These are phyloP conservation scores for Tulasnella sp. DNA, from an alignment of 768 basidiomycete genomes.

Conservation along the genomic window DNA sequence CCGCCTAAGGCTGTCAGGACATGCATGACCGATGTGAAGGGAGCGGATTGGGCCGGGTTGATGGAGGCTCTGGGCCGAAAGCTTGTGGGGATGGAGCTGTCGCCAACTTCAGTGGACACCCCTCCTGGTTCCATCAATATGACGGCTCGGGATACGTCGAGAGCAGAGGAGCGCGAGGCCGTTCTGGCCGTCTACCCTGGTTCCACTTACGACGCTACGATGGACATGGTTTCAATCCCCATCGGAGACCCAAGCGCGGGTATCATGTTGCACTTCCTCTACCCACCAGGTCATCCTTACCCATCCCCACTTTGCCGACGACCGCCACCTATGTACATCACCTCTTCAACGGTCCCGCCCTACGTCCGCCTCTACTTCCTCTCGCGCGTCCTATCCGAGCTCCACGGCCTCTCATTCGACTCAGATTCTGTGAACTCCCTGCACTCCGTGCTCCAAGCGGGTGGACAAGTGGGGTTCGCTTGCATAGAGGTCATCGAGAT, in stretches of 20 bases:
- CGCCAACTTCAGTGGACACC: neutral
- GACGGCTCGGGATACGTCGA: conserved; percentile 21
- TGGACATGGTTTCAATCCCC: conserved; percentile 26
- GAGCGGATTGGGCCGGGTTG: conserved; percentile 44
- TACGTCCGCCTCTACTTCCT: conserved; percentile 81
- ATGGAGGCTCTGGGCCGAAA: conserved; percentile 42
- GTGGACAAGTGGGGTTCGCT: conserved; percentile 63
- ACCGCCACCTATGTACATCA: conserved; percentile 63
- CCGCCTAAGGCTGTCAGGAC: conserved; percentile 58
- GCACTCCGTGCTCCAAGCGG: conserved; percentile 38
- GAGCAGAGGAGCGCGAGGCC: conserved; percentile 29
- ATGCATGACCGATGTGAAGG: conserved; percentile 29
- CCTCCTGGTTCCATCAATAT: conserved; percentile 19
- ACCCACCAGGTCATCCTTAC: conserved; percentile 36
- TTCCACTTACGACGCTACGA: neutral
- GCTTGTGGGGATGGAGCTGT: conserved; percentile 38
- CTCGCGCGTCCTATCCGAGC: conserved; percentile 45
- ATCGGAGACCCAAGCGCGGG: conserved; percentile 43
- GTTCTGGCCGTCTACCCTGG: conserved; percentile 20
- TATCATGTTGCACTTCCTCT: conserved; percentile 54
- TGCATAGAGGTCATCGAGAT: conserved; percentile 59
- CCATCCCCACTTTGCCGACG: conserved; percentile 33
- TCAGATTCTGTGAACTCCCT: conserved; percentile 22
- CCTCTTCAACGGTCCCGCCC: conserved; percentile 55
- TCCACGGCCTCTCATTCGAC: conserved; percentile 34